Conservation (phyloP, 2,329 filamentous ascomycete genomes). For the Fusarium denticulatum region DNA sequence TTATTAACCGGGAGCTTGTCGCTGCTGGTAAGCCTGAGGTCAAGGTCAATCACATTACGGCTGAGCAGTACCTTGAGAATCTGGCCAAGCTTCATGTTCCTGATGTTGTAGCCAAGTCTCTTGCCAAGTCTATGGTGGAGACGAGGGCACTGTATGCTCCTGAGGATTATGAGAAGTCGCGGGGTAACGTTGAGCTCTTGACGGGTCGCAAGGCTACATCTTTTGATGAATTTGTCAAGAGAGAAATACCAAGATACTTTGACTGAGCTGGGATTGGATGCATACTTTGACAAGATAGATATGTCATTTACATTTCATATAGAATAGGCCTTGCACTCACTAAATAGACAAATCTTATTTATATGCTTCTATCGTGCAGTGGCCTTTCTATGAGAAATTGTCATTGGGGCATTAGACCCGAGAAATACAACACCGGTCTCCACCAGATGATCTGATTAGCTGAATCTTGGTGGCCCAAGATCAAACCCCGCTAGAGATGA, state of each 20-base stretch:
- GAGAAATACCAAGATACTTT: not conserved
- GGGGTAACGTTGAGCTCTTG: not conserved
- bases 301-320: not conserved
- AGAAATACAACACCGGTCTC: too few species aligned
- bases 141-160: not conserved
- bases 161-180: not conserved
- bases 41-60: not conserved
- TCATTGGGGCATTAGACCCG: accelerated
- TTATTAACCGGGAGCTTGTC: not conserved
- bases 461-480: not conserved
- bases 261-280: too few species aligned
- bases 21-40: not conserved
- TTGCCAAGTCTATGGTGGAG: not conserved
- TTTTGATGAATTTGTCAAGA: not conserved
- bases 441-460: not conserved
- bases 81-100: not conserved
- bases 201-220: not conserved
- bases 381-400: accelerated
- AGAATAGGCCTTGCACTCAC: not conserved
- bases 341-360: not conserved
- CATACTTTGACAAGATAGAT: too few species aligned
- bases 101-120: not conserved
- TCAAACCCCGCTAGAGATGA: not conserved
- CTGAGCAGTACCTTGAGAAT: not conserved
- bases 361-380: too few species aligned